A percentile compares a stretch with the other conserved stretches of the same genome.
These are phyloP conservation scores for Bolboschoenoplectus hybrid DNA, from an alignment of 202 grass and related monocot species.

Conservation along the genomic window DNA sequence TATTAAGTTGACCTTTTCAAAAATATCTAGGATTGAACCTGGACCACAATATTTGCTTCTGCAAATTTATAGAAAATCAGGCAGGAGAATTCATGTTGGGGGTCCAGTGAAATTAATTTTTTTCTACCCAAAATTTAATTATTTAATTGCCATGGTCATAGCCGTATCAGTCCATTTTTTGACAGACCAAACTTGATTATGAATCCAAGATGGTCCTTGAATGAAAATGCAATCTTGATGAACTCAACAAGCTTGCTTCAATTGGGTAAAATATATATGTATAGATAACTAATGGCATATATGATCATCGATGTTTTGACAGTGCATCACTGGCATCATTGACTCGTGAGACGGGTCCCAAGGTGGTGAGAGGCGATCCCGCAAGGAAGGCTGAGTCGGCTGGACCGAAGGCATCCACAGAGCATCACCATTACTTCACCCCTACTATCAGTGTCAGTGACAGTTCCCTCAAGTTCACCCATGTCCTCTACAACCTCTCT, in stretches of 20 bases:
- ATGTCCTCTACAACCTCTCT: constrained; percentile 97
- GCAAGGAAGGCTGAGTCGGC: constrained; percentile 64
- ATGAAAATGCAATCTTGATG: background rate
- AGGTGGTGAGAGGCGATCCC: constrained; percentile 79
- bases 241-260: background rate
- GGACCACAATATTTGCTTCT: constrained; percentile 31
- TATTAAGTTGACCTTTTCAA: background rate
- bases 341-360: constrained; percentile 91
- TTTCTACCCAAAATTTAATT: background rate
- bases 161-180: constrained; percentile 6
- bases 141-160: background rate
- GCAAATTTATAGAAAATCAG: constrained; percentile 7
- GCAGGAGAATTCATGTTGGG: background rate
- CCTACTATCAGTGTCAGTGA: constrained; percentile 92
- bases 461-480: constrained; percentile 99
- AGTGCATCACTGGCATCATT: constrained; percentile 96
- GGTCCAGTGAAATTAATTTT: background rate
- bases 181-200: background rate
- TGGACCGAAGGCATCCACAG: constrained; percentile 28
- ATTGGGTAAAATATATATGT: background rate
- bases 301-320: constrained; percentile 9
- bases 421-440: constrained; percentile 59
- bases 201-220: background rate
- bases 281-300: background rate
- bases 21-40: background rate